Percentiles rank a stretch among this genome's conserved stretches.
phyloP scores from a whole-genome alignment of 805 yeast species.

The Ogataea ramenticola region DNA sequence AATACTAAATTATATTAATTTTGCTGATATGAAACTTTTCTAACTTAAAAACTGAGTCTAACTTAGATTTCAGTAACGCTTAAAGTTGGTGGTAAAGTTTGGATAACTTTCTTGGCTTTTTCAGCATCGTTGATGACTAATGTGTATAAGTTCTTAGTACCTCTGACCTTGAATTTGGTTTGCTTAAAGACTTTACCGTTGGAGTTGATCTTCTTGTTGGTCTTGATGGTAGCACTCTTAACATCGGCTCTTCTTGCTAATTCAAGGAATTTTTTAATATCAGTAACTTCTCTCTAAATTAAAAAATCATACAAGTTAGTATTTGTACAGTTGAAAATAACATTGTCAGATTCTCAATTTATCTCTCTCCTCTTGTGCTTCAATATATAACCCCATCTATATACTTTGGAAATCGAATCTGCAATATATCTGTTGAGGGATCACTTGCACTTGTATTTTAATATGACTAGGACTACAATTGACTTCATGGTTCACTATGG shows the following conservation, averaged over 20 bases:
- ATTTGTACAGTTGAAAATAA: too few species aligned
- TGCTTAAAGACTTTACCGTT: slow-evolving; percentile 76
- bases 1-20: too few species aligned
- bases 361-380: too few species aligned
- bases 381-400: too few species aligned
- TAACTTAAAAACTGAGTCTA: neutral
- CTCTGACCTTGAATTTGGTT: slow-evolving; percentile 99
- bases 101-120: slow-evolving; percentile 96
- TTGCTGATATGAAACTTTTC: too few species aligned
- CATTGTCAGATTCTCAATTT: too few species aligned
- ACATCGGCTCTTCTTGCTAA: slow-evolving; percentile 95
- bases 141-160: slow-evolving; percentile 90
- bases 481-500: too few species aligned
- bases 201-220: slow-evolving; percentile 76
- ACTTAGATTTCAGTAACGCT: slow-evolving; percentile 41
- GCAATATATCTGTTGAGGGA: too few species aligned
- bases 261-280: slow-evolving; percentile 95
- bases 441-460: too few species aligned
- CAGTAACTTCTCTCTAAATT: slow-evolving; percentile 66
- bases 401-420: too few species aligned
- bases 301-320: too few species aligned
- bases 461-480: too few species aligned
- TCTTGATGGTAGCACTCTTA: slow-evolving; percentile 88
- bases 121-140: slow-evolving; percentile 90
- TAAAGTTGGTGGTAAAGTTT: slow-evolving; percentile 93